A percentile compares a stretch with the other conserved stretches of the same genome.
Evolutionary conservation across 495 filamentous ascomycete species (phyloP).

Genomic region (Wilcoxina mikolae): DNA sequence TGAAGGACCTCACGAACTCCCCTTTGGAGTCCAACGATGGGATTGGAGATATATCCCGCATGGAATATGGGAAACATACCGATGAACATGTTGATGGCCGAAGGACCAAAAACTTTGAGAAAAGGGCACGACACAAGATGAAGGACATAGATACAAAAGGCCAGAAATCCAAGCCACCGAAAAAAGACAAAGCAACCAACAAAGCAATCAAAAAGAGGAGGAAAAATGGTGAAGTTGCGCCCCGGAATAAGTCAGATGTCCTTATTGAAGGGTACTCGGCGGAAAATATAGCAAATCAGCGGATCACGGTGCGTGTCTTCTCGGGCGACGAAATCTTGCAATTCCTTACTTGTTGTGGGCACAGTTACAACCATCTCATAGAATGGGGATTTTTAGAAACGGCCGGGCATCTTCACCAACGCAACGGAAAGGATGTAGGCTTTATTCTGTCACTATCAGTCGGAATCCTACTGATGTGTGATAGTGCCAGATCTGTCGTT

Average conservation of each 20-base stretch:
- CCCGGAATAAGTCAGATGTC: constrained; percentile 31
- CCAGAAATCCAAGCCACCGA: constrained; percentile 17
- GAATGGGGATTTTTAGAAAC: constrained; percentile 55
- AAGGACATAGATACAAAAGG: constrained; percentile 33
- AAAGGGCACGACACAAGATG: constrained; percentile 46
- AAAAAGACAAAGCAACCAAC: constrained; percentile 12
- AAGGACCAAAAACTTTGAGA: constrained; percentile 37
- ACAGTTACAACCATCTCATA: constrained; percentile 42
- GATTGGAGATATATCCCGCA: neutral
- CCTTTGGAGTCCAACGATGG: neutral
- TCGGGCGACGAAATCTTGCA: neutral
- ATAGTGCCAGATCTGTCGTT: constrained; percentile 53
- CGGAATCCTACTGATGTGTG: constrained; percentile 5
- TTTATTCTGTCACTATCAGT: neutral
- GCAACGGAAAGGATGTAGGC: constrained; percentile 35
- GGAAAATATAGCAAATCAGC: constrained; percentile 44
- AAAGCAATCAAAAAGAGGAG: constrained; percentile 36
- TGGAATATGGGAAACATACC: neutral
- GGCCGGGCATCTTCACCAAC: constrained; percentile 49
- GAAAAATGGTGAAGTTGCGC: constrained; percentile 18
- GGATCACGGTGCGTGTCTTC: constrained; percentile 45
- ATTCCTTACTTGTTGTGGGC: neutral
- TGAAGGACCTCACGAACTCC: neutral
- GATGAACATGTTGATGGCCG: constrained; percentile 10
- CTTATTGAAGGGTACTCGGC: constrained; percentile 50